Percentiles rank a stretch among this genome's conserved stretches.
Evolutionary conservation across 2,329 filamentous ascomycete species (phyloP).

Genomic region (Trichoderma hamatum): DNA sequence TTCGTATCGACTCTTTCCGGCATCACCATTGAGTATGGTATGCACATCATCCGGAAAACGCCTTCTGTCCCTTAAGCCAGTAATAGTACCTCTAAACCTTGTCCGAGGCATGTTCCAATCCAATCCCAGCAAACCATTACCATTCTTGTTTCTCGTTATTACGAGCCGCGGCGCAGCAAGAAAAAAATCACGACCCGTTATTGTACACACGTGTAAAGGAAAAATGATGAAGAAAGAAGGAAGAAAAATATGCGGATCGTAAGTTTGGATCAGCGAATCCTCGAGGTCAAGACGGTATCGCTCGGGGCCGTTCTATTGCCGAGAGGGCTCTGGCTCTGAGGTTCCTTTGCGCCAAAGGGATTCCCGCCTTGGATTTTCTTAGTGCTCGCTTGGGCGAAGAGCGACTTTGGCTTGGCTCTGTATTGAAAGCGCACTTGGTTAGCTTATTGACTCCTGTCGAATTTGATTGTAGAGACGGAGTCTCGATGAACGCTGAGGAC

Average conservation of each 20-base stretch:
- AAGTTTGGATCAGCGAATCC: slow-evolving; percentile 20
- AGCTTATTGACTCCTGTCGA: not conserved
- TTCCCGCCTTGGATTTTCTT: slow-evolving; percentile 60
- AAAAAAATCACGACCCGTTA: not conserved
- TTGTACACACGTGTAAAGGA: slow-evolving; percentile 5
- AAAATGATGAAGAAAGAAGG: not conserved
- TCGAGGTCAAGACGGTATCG: slow-evolving; percentile 22
- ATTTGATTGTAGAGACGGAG: not conserved
- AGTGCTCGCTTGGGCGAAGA: slow-evolving; percentile 67
- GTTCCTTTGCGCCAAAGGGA: not conserved
- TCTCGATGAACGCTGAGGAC: not conserved
- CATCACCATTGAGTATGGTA: slow-evolving; percentile 5
- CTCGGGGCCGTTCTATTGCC: slow-evolving; percentile 40
- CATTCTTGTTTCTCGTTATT: not conserved
- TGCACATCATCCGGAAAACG: slow-evolving; percentile 11
- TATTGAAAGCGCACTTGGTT: slow-evolving; percentile 17
- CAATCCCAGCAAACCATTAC: not conserved
- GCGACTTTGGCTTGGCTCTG: slow-evolving; percentile 68
- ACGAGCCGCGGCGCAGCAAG: not conserved
- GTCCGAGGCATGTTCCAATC: slow-evolving; percentile 9
- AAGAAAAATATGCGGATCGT: not conserved
- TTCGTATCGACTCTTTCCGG: slow-evolving; percentile 17
- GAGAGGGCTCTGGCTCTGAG: slow-evolving; percentile 49
- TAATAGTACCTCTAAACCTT: not conserved
- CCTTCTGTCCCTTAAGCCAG: not conserved